Evolutionary conservation across 176 grass and related monocot genomes (phyloP).

Genomic region (Alloteropsis semialata): DNA sequence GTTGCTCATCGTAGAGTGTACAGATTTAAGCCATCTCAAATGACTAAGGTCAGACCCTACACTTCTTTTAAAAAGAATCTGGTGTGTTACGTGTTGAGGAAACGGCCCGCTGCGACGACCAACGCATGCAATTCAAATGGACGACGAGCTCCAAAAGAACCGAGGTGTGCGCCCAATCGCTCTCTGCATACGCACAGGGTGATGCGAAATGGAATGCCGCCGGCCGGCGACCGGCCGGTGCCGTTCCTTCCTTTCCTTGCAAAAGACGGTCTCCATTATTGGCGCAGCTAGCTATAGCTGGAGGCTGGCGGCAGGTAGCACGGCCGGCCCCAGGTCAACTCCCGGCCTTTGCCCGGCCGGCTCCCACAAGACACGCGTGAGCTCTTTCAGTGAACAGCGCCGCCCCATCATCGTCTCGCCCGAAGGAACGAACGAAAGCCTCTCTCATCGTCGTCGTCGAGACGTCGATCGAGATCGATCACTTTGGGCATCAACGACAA

Average conservation of each 20-base stretch:
- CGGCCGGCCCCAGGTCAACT: conserved; percentile 1
- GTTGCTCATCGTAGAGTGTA: too few species aligned
- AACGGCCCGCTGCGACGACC: too few species aligned
- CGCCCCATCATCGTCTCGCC: not conserved
- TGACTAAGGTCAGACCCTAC: too few species aligned
- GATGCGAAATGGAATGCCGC: not conserved
- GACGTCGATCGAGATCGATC: not conserved
- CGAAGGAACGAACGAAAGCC: not conserved
- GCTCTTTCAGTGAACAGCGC: not conserved
- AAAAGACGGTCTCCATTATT: conserved; percentile 9
- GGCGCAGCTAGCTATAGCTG: not conserved
- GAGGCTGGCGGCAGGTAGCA: not conserved
- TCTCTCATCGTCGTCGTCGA: too few species aligned
- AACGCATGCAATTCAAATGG: too few species aligned
- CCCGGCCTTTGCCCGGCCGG: not conserved
- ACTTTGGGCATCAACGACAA: not conserved
- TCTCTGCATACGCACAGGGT: not conserved
- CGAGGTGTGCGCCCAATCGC: too few species aligned
- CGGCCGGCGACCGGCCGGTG: not conserved
- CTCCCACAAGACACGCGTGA: not conserved
- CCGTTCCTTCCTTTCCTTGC: not conserved
- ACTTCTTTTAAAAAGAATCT: too few species aligned
- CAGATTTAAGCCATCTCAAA: too few species aligned
- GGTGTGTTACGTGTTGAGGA: not conserved
- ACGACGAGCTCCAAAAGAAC: too few species aligned